Conservation (phyloP, 148 eudicot species). For the Vaccinium vitisidaea region DNA sequence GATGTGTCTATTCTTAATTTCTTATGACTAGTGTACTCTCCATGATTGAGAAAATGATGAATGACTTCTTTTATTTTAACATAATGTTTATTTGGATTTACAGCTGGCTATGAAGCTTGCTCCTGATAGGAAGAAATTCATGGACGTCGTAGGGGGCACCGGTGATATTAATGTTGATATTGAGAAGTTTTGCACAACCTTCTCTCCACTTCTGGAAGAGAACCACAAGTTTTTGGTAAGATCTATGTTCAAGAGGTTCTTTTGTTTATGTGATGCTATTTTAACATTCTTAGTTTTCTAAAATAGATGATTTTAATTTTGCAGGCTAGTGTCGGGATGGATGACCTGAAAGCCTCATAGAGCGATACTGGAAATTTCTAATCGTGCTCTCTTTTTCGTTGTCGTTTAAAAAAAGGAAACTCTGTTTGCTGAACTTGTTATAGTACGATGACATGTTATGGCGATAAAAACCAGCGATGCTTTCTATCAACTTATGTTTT, state of each 20-base stretch:
- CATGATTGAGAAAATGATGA: neutral
- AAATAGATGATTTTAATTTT: constrained; percentile 11
- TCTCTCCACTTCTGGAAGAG: constrained; percentile 71
- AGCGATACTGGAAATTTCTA: constrained; percentile 1
- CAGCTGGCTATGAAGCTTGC: constrained; percentile 84
- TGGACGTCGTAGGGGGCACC: constrained; percentile 50
- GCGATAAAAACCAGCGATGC: neutral
- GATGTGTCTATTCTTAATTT: neutral
- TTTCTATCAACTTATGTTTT: neutral
- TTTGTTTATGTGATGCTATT: neutral
- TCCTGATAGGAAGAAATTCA: constrained; percentile 80
- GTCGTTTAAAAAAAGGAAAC: neutral
- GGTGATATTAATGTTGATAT: constrained; percentile 58
- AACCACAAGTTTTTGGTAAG: constrained; percentile 84
- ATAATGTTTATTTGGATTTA: neutral
- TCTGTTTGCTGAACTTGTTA: neutral
- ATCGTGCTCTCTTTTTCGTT: neutral
- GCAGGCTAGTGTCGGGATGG: constrained; percentile 75
- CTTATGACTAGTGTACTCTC: neutral
- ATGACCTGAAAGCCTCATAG: constrained; percentile 67
- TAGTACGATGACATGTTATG: neutral
- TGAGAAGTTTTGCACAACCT: constrained; percentile 56
- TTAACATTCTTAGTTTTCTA: neutral
- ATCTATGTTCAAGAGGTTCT: neutral
- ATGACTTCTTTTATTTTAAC: neutral